These are phyloP conservation scores for Fimicolochytrium jonesii DNA, from an alignment of 192 early-diverging fungal genomes.

Conservation along the genomic window DNA sequence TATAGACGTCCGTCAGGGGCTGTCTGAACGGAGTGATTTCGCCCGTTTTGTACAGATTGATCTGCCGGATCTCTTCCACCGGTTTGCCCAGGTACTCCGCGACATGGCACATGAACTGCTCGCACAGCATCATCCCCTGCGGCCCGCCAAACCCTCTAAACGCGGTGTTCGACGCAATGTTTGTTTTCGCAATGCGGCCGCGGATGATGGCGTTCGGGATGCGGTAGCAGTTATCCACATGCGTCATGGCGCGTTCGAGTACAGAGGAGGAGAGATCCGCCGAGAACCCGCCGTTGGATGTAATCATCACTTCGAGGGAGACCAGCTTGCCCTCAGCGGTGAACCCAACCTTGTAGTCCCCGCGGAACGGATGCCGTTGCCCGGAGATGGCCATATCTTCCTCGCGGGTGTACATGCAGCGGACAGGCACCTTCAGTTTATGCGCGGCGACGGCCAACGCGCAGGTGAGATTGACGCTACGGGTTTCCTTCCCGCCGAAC, in stretches of 20 bases:
- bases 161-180: constrained; percentile 81
- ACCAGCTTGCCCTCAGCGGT: constrained; percentile 61
- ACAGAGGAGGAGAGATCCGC: constrained; percentile 46
- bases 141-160: constrained; percentile 83
- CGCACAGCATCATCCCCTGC: constrained; percentile 78
- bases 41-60: constrained; percentile 68
- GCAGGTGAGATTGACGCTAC: constrained; percentile 61
- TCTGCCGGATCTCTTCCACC: constrained; percentile 53
- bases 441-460: constrained; percentile 67
- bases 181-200: constrained; percentile 75
- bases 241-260: constrained; percentile 68
- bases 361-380: constrained; percentile 74
- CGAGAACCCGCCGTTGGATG: constrained; percentile 40
- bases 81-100: constrained; percentile 63
- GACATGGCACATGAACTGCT: constrained; percentile 73
- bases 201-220: constrained; percentile 63
- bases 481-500: constrained; percentile 70
- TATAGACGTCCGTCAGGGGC: constrained; percentile 65
- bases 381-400: constrained; percentile 69
- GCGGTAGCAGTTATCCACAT: constrained; percentile 76
- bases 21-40: constrained; percentile 71
- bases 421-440: constrained; percentile 61
- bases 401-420: constrained; percentile 76
- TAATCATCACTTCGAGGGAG: constrained; percentile 50
- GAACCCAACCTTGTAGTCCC: constrained; percentile 72